phyloP scores from a whole-genome alignment of 148 eudicot species.

The Chenopodium quinoa region DNA sequence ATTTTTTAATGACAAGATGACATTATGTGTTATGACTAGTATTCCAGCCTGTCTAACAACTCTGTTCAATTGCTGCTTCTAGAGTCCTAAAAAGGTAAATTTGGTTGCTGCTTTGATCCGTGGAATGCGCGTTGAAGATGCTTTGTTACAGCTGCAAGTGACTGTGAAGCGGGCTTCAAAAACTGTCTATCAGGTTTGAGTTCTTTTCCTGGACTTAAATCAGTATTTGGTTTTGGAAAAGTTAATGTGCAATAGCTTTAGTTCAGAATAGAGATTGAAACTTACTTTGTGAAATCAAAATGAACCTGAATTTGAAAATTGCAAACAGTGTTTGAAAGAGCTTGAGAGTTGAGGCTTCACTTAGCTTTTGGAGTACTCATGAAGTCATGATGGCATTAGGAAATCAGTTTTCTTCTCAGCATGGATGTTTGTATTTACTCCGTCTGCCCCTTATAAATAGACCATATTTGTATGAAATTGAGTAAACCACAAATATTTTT shows the following conservation, averaged over 20 bases:
- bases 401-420: neutral
- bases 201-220: neutral
- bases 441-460: neutral
- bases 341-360: neutral
- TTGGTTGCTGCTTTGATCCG: conserved; percentile 91
- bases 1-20: neutral
- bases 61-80: conserved; percentile 26
- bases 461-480: neutral
- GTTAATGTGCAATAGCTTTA: neutral
- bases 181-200: conserved; percentile 81
- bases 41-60: neutral
- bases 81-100: conserved; percentile 97
- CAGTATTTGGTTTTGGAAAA: neutral
- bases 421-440: neutral
- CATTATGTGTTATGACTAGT: neutral
- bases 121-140: conserved; percentile 99
- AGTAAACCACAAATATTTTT: neutral
- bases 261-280: neutral
- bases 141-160: conserved; percentile 90
- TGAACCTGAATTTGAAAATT: neutral
- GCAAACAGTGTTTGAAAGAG: neutral
- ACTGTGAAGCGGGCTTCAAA: conserved; percentile 86
- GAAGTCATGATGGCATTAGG: neutral
- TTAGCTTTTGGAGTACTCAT: neutral
- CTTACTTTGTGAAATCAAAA: neutral